These are phyloP conservation scores for Colletotrichum caudatum DNA, from an alignment of 2,329 filamentous ascomycete species.

Conservation along the genomic window DNA sequence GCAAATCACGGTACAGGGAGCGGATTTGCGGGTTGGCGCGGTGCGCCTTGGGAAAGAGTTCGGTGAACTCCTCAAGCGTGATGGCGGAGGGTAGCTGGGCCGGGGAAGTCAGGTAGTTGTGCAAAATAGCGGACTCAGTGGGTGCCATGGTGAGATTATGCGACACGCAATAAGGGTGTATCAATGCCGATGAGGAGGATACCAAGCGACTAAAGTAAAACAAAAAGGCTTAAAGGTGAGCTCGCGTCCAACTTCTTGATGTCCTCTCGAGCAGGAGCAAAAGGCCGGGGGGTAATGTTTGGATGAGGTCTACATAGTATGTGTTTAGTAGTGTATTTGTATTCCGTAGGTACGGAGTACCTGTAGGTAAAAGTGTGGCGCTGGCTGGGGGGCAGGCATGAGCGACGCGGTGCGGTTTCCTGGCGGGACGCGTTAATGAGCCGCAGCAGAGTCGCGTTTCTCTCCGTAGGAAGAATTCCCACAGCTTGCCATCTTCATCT, in stretches of 20 bases:
- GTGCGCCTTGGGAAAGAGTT: conserved; percentile 77
- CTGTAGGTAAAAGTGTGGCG: conserved; percentile 6
- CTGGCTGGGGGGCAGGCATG: conserved; percentile 11
- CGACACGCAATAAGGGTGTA: conserved; percentile 45
- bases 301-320: conserved; percentile 1
- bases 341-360: neutral
- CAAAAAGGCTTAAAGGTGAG: neutral
- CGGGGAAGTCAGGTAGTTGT: conserved; percentile 82
- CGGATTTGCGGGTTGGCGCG: conserved; percentile 76
- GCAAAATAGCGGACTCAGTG: conserved; percentile 79
- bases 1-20: conserved; percentile 82
- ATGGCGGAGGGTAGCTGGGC: conserved; percentile 79
- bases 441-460: conserved; percentile 36
- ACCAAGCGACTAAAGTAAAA: no score
- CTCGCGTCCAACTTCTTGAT: neutral
- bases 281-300: conserved; percentile 47
- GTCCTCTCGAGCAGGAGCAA: conserved; percentile 46
- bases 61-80: conserved; percentile 79
- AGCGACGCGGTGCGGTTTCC: conserved; percentile 30
- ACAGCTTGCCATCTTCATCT: conserved; percentile 31
- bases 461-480: conserved; percentile 24
- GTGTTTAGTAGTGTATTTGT: neutral
- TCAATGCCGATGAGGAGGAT: conserved; percentile 22
- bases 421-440: conserved; percentile 38
- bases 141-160: conserved; percentile 69